Evolutionary conservation across 2,329 filamentous ascomycete species (phyloP).

Genomic region (Ophiostoma sp.): DNA sequence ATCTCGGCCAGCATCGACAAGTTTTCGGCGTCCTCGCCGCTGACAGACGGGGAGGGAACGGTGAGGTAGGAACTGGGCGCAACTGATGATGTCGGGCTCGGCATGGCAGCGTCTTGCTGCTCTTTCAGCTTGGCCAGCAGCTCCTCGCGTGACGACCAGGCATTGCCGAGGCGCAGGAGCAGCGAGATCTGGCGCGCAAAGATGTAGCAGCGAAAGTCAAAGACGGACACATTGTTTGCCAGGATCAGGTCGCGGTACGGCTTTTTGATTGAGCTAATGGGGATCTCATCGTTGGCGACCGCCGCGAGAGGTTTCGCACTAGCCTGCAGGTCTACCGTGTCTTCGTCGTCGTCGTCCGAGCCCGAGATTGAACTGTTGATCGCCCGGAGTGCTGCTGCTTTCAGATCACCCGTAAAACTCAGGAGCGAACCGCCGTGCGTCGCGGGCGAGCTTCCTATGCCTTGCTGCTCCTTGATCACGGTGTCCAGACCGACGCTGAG

Average conservation of each 20-base stretch:
- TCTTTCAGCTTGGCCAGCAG: constrained; percentile 57
- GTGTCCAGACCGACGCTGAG: constrained; percentile 80
- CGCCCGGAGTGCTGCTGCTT: constrained; percentile 50
- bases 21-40: constrained; percentile 63
- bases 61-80: constrained; percentile 25
- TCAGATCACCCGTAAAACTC: constrained; percentile 67
- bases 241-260: constrained; percentile 88
- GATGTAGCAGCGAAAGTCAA: constrained; percentile 91
- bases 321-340: constrained; percentile 48
- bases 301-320: neutral
- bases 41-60: constrained; percentile 45
- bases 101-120: constrained; percentile 54
- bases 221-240: constrained; percentile 89
- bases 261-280: constrained; percentile 62
- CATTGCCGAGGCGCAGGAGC: constrained; percentile 76
- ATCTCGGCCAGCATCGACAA: constrained; percentile 77
- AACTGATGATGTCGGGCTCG: constrained; percentile 34
- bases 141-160: constrained; percentile 57
- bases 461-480: constrained; percentile 65
- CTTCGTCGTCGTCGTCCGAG: constrained; percentile 36
- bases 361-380: constrained; percentile 34
- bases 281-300: constrained; percentile 39
- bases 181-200: constrained; percentile 84
- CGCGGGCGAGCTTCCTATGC: constrained; percentile 49
- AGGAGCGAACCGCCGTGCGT: constrained; percentile 69